These are phyloP conservation scores for Furculomyces boomerangus DNA, from an alignment of 371 early-diverging fungal species.

Conservation along the genomic window DNA sequence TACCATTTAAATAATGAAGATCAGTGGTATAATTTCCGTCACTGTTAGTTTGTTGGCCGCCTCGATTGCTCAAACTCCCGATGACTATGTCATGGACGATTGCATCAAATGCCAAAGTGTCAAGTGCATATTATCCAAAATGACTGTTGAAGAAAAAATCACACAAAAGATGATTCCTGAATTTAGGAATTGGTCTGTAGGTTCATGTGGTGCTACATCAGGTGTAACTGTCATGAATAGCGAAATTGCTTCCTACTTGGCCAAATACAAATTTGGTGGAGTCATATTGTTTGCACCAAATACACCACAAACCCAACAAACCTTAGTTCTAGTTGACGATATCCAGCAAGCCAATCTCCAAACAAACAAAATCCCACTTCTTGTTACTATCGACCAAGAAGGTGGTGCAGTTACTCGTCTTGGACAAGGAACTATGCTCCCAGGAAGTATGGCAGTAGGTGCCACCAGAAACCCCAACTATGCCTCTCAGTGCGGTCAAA, in stretches of 20 bases:
- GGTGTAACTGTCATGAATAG: neutral
- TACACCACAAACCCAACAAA: neutral
- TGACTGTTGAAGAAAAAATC: conserved; percentile 3
- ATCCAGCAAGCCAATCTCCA: neutral
- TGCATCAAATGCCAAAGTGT: neutral
- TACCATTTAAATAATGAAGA: no score
- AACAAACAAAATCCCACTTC: neutral
- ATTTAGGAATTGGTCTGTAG: neutral
- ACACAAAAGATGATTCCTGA: conserved; percentile 3
- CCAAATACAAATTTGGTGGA: conserved; percentile 5
- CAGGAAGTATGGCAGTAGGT: conserved; percentile 2
- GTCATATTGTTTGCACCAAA: conserved; percentile 4
- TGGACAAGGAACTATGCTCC: neutral
- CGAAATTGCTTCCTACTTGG: neutral
- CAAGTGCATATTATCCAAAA: neutral
- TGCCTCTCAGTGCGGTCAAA: neutral
- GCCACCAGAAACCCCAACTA: neutral
- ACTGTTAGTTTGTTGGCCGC: no score
- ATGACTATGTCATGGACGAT: no score
- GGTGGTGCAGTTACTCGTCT: conserved; percentile 1
- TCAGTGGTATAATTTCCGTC: no score
- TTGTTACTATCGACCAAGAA: conserved; percentile 1
- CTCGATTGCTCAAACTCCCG: no score
- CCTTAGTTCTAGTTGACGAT: neutral
- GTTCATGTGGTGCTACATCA: neutral